Evolutionary conservation across 2,329 filamentous ascomycete species (phyloP).

Genomic region (Phaeomoniella chlamydospora): DNA sequence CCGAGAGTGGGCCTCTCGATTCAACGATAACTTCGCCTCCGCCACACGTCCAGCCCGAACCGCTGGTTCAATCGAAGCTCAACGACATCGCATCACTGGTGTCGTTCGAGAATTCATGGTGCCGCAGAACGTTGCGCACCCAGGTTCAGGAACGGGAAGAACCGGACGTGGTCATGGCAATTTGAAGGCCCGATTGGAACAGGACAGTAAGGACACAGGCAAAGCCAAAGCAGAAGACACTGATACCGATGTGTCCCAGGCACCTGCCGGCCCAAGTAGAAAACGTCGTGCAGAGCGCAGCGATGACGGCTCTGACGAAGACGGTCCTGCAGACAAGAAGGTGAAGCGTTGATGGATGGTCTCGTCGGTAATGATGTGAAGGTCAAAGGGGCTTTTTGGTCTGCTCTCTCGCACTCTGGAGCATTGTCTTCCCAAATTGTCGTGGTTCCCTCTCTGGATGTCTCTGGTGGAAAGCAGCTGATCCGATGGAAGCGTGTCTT

Average conservation of each 20-base stretch:
- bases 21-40: constrained; percentile 7
- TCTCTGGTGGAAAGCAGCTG: no score
- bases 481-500: no score
- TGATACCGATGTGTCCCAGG: background rate
- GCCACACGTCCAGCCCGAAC: constrained; percentile 3
- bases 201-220: no score
- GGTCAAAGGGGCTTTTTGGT: no score
- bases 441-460: no score
- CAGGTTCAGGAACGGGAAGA: background rate
- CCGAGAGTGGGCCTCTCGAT: constrained; percentile 3
- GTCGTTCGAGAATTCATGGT: constrained; percentile 4
- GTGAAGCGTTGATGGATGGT: no score
- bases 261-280: no score
- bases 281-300: background rate
- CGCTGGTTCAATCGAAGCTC: constrained; percentile 4
- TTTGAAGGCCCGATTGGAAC: no score
- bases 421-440: no score
- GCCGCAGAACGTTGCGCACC: constrained; percentile 1
- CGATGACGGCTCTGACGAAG: background rate
- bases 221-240: background rate
- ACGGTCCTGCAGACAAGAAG: background rate
- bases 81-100: constrained; percentile 1
- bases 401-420: no score
- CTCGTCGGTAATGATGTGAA: no score
- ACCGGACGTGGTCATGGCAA: background rate